Evolutionary conservation across 108 stramenopile genomes (phyloP), one percentile per base, ranked within the genome.

Genomic region (Pseudonitzschia pungens): DNA sequence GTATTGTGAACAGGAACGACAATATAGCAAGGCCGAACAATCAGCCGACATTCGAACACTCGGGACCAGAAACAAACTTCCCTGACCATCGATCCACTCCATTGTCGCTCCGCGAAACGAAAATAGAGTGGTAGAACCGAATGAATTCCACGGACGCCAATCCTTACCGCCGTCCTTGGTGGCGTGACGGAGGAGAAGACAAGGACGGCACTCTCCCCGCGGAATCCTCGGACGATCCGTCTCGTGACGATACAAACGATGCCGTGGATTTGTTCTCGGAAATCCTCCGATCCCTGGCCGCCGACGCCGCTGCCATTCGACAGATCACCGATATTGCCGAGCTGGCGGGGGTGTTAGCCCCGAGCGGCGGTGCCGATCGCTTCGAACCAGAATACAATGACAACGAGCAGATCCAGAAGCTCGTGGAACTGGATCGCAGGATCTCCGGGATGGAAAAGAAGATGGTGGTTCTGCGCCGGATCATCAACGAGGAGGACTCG

Each of bases 251-350:
- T 2, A 71, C 66, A 15, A 18, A 74, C 22, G 77, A 74, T 27
- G 33, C 77, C 1, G 42, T 51, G 0, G 33, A 75, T 20, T n/a
- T 78, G 9, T 82, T 82, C 68, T 70, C 81, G 22, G 24, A 44
- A 1, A 78, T 77, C 7, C n/a, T 82, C 14, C 62, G 43, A 16
- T 74, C 73, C 9, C 31, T 82, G 28, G 59, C 77, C 18, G 52
- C 62, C 14, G 77, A 82, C 66, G 81, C 81, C 14, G 66, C 76
- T 21, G 70, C 77, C 8, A 54, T 82, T 21, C 76, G 77, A 24
- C 73, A 82, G 64, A 42, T 74, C 21, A 50, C 73, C 4, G 67
- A 65, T 41, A 7, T 82, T 1, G 65, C 65, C 31, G 45, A 68
- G 14, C 42, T 32, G 4, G 15, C 63, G 5, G 50, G 69, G n/a